Percentiles rank a stretch among this genome's conserved stretches.
Evolutionary conservation across 768 basidiomycete genomes (phyloP).

Genomic region (Dendrothele bispora): DNA sequence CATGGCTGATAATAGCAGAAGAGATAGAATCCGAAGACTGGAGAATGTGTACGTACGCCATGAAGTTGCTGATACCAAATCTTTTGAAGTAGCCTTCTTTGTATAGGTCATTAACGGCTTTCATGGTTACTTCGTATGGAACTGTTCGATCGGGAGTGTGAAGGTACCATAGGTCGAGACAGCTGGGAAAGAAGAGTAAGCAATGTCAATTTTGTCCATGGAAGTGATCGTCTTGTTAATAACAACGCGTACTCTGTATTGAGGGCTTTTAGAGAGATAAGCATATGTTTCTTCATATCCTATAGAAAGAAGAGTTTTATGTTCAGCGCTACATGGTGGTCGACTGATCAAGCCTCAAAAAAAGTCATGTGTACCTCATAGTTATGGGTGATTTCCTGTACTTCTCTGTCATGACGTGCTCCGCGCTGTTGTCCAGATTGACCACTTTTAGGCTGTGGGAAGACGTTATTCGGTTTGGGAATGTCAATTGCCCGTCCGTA

Average conservation of each 20-base stretch:
- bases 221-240: conserved; percentile 10
- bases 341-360: neutral
- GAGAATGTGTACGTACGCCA: conserved; percentile 59
- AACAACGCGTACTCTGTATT: conserved; percentile 44
- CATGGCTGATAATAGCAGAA: too few species aligned
- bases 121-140: conserved; percentile 55
- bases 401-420: neutral
- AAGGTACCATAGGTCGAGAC: conserved; percentile 53
- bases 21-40: too few species aligned
- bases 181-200: conserved; percentile 27
- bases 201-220: neutral
- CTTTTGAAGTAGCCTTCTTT: conserved; percentile 59
- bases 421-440: neutral
- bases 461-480: too few species aligned
- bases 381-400: neutral
- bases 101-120: conserved; percentile 53
- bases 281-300: conserved; percentile 7
- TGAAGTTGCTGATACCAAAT: conserved; percentile 65
- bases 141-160: conserved; percentile 61
- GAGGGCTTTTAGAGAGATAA: conserved; percentile 42
- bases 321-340: neutral
- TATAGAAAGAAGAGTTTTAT: too few species aligned
- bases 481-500: too few species aligned
- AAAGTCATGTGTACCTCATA: neutral
- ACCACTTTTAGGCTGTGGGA: neutral